Evolutionary conservation across 176 grass and related monocot species (phyloP).

Genomic region (Musa itinerans): DNA sequence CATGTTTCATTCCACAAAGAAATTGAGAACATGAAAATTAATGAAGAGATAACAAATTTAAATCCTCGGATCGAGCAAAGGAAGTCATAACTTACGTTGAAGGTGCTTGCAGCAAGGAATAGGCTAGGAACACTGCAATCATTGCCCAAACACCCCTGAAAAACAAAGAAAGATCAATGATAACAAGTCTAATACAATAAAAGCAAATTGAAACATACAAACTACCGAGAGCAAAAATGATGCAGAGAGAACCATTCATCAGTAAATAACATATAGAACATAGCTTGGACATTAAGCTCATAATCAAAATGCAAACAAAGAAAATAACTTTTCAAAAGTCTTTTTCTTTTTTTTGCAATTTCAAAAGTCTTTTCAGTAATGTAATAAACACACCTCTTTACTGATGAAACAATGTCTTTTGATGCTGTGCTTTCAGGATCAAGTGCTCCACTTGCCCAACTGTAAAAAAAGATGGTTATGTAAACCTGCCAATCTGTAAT

Average conservation of each 20-base stretch:
- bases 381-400: constrained; percentile 54
- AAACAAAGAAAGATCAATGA: constrained; percentile 3
- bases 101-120: constrained; percentile 99
- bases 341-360: too few species aligned
- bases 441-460: constrained; percentile 90
- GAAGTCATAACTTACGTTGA: constrained; percentile 64
- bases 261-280: too few species aligned
- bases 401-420: constrained; percentile 53
- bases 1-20: too few species aligned
- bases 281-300: too few species aligned
- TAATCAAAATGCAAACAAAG: too few species aligned
- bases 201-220: not conserved
- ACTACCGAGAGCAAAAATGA: not conserved
- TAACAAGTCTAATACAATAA: not conserved
- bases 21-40: not conserved
- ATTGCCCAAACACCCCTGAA: constrained; percentile 88
- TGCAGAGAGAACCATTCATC: not conserved
- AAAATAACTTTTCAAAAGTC: not conserved
- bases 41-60: not conserved
- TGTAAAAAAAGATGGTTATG: constrained; percentile 21
- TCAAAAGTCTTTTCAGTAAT: not conserved
- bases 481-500: not conserved
- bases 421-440: constrained; percentile 68
- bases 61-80: not conserved
- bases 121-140: constrained; percentile 94